phyloP scores from a whole-genome alignment of 495 filamentous ascomycete genomes.

The Aspergillus haitiensis region DNA sequence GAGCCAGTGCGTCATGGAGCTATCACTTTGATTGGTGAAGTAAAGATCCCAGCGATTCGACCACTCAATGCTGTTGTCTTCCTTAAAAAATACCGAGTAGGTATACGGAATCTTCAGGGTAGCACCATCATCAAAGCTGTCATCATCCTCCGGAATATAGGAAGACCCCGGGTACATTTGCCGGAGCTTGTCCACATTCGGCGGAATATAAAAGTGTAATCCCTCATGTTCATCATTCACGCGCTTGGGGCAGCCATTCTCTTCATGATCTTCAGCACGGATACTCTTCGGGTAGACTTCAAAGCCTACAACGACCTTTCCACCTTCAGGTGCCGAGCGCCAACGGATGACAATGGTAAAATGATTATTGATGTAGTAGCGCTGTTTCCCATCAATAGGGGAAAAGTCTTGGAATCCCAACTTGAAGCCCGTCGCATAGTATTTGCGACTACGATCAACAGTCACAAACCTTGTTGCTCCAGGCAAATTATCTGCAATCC shows the following conservation, averaged over 20 bases:
- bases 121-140: conserved; percentile 64
- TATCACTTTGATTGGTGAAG: conserved; percentile 87
- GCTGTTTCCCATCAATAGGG: conserved; percentile 57
- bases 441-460: conserved; percentile 82
- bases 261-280: conserved; percentile 57
- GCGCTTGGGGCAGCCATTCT: conserved; percentile 65
- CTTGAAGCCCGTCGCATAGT: conserved; percentile 96
- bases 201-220: conserved; percentile 67
- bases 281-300: conserved; percentile 92
- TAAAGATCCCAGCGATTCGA: conserved; percentile 87
- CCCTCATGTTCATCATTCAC: conserved; percentile 60
- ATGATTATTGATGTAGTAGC: conserved; percentile 87
- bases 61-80: conserved; percentile 84
- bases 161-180: conserved; percentile 60
- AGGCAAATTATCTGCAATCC: conserved; percentile 95
- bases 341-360: conserved; percentile 86
- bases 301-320: conserved; percentile 86
- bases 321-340: conserved; percentile 70
- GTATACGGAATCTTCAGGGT: conserved; percentile 82
- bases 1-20: conserved; percentile 84
- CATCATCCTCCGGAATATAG: conserved; percentile 55
- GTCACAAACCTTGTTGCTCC: conserved; percentile 93
- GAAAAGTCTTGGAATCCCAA: conserved; percentile 75
- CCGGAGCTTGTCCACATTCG: conserved; percentile 58
- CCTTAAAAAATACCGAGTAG: conserved; percentile 90